These are phyloP conservation scores for Colletotrichum viniferum DNA, from an alignment of 2,329 filamentous ascomycete species.

Conservation along the genomic window DNA sequence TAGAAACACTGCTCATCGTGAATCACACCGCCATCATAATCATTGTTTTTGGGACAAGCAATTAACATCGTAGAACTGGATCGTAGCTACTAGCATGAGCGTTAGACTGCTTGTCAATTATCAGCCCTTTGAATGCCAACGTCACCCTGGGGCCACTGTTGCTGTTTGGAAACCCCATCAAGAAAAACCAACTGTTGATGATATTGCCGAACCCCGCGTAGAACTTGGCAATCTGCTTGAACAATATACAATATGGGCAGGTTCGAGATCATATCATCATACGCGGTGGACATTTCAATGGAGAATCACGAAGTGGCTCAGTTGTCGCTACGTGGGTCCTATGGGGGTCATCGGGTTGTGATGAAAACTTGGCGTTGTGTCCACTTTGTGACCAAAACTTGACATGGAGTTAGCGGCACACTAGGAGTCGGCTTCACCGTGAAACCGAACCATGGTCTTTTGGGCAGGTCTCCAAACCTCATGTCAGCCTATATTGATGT, in stretches of 20 bases:
- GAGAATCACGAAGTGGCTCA: neutral
- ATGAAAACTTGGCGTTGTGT: neutral
- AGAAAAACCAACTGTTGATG: too few relatives aligned
- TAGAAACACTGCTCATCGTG: neutral
- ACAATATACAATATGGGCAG: neutral
- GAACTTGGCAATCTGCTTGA: too few relatives aligned
- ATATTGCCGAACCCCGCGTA: too few relatives aligned
- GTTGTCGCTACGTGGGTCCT: neutral
- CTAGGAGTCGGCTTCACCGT: neutral
- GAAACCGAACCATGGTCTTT: neutral
- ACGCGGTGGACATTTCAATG: neutral
- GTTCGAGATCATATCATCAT: neutral
- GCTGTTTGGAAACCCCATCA: too few relatives aligned
- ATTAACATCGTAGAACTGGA: neutral
- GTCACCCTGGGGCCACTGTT: accelerated
- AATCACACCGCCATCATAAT: neutral
- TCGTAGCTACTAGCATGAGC: accelerated
- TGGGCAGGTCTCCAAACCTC: neutral
- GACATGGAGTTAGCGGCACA: neutral
- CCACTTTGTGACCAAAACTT: neutral
- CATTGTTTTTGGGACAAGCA: accelerated
- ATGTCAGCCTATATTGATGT: accelerated
- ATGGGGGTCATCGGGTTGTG: neutral
- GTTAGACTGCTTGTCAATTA: accelerated
- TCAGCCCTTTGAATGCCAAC: neutral